Evolutionary conservation across 768 basidiomycete species (phyloP), one percentile per base, ranked within the genome.

Genomic region (Cystofilobasidium macerans): DNA sequence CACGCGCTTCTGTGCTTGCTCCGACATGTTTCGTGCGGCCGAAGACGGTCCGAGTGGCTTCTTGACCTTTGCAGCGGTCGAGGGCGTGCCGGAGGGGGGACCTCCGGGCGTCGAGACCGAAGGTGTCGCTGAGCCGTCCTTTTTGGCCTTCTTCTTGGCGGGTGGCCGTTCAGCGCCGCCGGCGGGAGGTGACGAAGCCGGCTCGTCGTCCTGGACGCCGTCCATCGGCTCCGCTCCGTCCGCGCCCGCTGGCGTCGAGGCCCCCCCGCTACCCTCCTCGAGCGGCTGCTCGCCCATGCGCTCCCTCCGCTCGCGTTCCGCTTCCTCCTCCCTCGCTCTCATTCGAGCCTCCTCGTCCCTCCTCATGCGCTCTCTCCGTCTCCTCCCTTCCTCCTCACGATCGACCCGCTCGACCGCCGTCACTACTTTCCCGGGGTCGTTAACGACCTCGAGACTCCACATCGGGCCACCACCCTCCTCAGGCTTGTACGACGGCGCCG

Each of bases 1-100:
- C 85, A 92, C 85, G 74, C 89, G 90, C 80, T 93, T 93, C 70
- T 85, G 80, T 71, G 89, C 86, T 71, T 92, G 90, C 75, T 91
- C 90, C 7, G 85, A 86, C 87, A 93, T 89, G 73, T 90, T 91
- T 64, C 86, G 79, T 62, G 89, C 88, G 0, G 87, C 87, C 14
- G 89, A 86, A 8, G 54, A 30, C 13, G 54, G 28, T 5, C 43
- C 47, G 0, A 45, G 51, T 18, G 36, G 43, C 42, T 42, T 62
- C 14, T n/a, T 22, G 9, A 12, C 9, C 35, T 54, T 62, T 14
- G 45, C 35, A 1, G 35, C 14, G 22, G 38, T 5, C 42, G 43
- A 20, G 18, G 61, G 3, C 16, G 58, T 5, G 13, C 9, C 26
- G 1, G 58, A 24, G 45, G 38, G 38, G 8, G 9, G 38, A 40